Conservation (phyloP, 2,329 filamentous ascomycete species). For the Xylariaceae sp. region DNA sequence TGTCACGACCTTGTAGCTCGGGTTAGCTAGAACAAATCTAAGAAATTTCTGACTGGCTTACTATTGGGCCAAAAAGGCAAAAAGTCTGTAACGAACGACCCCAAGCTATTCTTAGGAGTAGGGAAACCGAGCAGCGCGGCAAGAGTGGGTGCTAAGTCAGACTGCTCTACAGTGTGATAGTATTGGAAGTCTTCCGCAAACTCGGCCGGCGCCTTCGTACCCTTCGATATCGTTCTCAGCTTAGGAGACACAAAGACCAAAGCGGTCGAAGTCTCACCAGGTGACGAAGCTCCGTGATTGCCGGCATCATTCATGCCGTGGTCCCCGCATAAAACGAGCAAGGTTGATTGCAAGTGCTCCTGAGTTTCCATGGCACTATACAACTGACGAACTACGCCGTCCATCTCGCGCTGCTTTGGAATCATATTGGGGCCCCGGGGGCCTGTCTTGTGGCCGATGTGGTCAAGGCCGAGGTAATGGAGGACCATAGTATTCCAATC, state of each 20-base stretch:
- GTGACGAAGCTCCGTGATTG: slow-evolving; percentile 90
- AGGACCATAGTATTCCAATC: slow-evolving; percentile 95
- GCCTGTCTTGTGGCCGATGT: slow-evolving; percentile 95
- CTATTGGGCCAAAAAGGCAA: slow-evolving; percentile 69
- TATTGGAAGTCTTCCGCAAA: slow-evolving; percentile 72
- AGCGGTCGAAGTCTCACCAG: slow-evolving; percentile 90
- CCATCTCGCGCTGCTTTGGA: slow-evolving; percentile 93
- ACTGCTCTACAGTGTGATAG: slow-evolving; percentile 84
- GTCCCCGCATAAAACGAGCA: slow-evolving; percentile 85
- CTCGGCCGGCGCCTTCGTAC: slow-evolving; percentile 49
- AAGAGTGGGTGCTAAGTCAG: slow-evolving; percentile 85
- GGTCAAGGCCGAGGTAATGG: slow-evolving; percentile 92
- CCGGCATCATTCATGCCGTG: slow-evolving; percentile 99
- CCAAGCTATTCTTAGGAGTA: slow-evolving; percentile 83
- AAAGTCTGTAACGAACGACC: slow-evolving; percentile 77
- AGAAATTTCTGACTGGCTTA: slow-evolving; percentile 34
- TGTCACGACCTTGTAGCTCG: slow-evolving; percentile 29
- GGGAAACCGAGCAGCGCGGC: slow-evolving; percentile 84
- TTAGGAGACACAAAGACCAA: slow-evolving; percentile 88
- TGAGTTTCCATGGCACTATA: slow-evolving; percentile 70
- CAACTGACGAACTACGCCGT: slow-evolving; percentile 70
- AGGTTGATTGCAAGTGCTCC: slow-evolving; percentile 67
- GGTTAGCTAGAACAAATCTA: slow-evolving; percentile 14
- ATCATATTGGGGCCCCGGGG: slow-evolving; percentile 86
- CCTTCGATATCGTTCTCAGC: slow-evolving; percentile 53